These are phyloP conservation scores for Pseudozyma sp. DNA, from an alignment of 1,284 basidiomycete genomes.

Conservation along the genomic window DNA sequence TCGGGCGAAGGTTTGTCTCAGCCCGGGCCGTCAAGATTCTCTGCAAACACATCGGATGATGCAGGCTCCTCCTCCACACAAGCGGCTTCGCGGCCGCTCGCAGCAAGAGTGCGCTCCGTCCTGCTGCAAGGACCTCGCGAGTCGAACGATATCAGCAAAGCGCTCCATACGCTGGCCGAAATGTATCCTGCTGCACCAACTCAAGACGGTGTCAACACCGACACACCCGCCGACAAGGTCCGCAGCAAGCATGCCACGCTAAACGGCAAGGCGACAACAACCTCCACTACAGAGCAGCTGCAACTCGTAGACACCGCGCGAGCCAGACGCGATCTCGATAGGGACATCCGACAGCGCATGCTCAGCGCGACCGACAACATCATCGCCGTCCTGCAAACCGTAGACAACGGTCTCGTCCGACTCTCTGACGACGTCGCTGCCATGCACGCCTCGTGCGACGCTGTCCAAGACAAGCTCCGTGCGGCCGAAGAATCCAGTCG, in stretches of 20 bases:
- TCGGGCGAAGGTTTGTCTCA: neutral
- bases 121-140: constrained; percentile 26
- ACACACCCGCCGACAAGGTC: neutral
- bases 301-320: constrained; percentile 68
- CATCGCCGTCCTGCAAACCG: constrained; percentile 82
- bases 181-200: constrained; percentile 32
- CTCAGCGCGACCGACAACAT: constrained; percentile 83
- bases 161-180: constrained; percentile 34
- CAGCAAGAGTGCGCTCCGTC: constrained; percentile 35
- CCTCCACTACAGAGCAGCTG: neutral
- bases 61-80: constrained; percentile 8
- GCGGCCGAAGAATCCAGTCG: constrained; percentile 32
- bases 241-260: neutral
- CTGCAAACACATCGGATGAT: constrained; percentile 1
- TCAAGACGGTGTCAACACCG: neutral
- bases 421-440: constrained; percentile 30
- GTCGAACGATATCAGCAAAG: constrained; percentile 12
- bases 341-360: constrained; percentile 84
- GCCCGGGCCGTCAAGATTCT: constrained; percentile 12
- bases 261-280: neutral
- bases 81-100: constrained; percentile 18
- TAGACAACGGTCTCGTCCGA: constrained; percentile 76
- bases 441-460: constrained; percentile 44
- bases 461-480: constrained; percentile 25
- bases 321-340: constrained; percentile 81